Evolutionary conservation across 306 rosid genomes (phyloP).

Genomic region (Quercus glauca): DNA sequence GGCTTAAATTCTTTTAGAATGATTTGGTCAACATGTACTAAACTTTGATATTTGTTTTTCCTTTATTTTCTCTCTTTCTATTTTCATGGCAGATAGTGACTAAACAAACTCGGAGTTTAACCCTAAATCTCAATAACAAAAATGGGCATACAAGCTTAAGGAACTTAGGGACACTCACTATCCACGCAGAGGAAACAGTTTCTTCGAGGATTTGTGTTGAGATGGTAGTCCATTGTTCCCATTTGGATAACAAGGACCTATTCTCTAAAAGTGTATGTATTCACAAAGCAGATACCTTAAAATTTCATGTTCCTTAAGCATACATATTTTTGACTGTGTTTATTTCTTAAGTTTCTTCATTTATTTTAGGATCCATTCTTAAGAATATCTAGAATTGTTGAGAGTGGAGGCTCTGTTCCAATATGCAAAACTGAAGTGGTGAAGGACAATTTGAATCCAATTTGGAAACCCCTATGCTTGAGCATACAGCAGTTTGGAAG

Average conservation of each 20-base stretch:
- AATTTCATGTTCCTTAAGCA: background rate
- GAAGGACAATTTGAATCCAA: slow-evolving; percentile 67
- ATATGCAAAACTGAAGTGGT: slow-evolving; percentile 88
- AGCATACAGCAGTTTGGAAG: slow-evolving; percentile 67
- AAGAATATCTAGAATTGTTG: slow-evolving; percentile 71
- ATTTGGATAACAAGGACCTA: slow-evolving; percentile 34
- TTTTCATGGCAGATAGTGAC: too few species aligned
- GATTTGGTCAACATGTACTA: too few species aligned
- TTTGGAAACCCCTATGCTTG: slow-evolving; percentile 67
- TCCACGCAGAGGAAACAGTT: too few species aligned
- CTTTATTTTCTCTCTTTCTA: too few species aligned
- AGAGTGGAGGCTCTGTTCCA: slow-evolving; percentile 71
- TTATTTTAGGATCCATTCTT: slow-evolving; percentile 76
- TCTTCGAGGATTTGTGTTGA: too few species aligned
- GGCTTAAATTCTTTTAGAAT: too few species aligned
- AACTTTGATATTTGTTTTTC: too few species aligned
- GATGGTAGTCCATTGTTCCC: too few species aligned
- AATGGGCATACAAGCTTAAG: too few species aligned
- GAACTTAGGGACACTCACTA: too few species aligned
- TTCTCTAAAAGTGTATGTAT: slow-evolving; percentile 71
- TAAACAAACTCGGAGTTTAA: too few species aligned
- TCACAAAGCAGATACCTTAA: background rate
- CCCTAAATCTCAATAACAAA: too few species aligned
- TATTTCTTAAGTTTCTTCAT: background rate
- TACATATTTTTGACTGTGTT: background rate